A percentile compares a stretch with the other conserved stretches of the same genome.
Conservation (phyloP, 1,284 basidiomycete genomes). For the Ceratobasidium sp. region DNA sequence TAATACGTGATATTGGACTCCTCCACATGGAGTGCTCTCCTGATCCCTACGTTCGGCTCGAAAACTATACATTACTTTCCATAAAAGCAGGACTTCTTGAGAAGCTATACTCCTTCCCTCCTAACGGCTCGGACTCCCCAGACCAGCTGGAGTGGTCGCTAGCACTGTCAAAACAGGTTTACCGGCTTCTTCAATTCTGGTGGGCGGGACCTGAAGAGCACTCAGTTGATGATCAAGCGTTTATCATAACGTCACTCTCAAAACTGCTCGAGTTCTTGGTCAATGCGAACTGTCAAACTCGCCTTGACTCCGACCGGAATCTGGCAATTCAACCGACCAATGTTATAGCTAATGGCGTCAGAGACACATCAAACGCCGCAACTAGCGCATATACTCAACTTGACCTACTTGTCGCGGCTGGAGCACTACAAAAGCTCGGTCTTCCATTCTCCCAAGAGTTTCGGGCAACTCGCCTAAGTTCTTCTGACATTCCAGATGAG, state of each 20-base stretch:
- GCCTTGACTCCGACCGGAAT: not conserved
- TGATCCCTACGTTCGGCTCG: not conserved
- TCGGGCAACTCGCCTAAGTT: not conserved
- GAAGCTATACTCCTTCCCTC: not conserved
- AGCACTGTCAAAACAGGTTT: not conserved
- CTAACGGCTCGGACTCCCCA: not conserved
- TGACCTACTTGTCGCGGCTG: not conserved
- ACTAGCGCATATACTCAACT: not conserved
- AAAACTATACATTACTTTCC: not conserved
- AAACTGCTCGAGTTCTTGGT: not conserved
- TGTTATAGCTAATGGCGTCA: not conserved
- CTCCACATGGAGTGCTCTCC: not conserved
- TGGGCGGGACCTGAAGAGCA: not conserved
- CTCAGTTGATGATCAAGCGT: not conserved
- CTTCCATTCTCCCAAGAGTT: not conserved
- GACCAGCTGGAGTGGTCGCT: not conserved
- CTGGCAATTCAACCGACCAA: not conserved
- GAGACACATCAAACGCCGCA: not conserved
- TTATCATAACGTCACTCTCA: constrained; percentile 5
- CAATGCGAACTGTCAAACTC: not conserved
- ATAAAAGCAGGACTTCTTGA: constrained; percentile 6
- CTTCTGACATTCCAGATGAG: not conserved
- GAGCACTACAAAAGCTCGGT: not conserved
- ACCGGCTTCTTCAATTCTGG: constrained; percentile 11
- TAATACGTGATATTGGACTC: not conserved